Evolutionary conservation across 768 basidiomycete genomes (phyloP), one percentile per base, ranked within the genome.

Genomic region (Termitomyces sp.): DNA sequence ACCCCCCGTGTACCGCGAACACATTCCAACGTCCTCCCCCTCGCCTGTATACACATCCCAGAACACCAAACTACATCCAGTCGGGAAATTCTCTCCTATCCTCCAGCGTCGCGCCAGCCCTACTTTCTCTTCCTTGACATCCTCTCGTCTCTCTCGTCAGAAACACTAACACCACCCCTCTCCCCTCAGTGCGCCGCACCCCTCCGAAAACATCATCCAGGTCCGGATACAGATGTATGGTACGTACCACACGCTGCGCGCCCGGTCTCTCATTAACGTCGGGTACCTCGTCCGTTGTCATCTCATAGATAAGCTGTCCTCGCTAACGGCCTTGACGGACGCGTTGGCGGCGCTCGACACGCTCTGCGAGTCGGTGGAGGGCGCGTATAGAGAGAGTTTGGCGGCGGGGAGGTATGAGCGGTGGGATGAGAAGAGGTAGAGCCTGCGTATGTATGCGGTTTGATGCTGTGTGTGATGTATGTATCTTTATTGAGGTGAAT

Each of bases 171-270:
- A 2, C 50, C 12, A 12, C 45, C 3, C 46, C 51, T 23, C n/a
- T 21, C 21, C 41, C 28, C 53, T 1, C 63, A 92, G 90, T 64
- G 88, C 82, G 34, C 97, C 97, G 2, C 97, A 98, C 76, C 97
- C 97, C 3, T 97, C 96, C 10, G 97, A 99, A 76, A 90, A 92
- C 63, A 86, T 89, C 64, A 97, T 99, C 65, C 91, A 98, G 66
- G 75, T 98, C 27, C 90, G 97, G n/a, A 93, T 98, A 58, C 96
- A 98, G 82, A 98, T 98, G 96, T 97, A 98, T 63, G 94, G 94
- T 98, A 65, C 59, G 94, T 78, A 27, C 4, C 9, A 3, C 52
- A 50, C n/a, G 30, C 5, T 8, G 11, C 21, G 30, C n/a, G n/a
- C n/a, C 2, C 23, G 17, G n/a, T n/a, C n/a, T n/a, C n/a, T n/a